A percentile compares a stretch with the other conserved stretches of the same genome.
These are phyloP conservation scores for Dryadomyces quercivorus DNA, from an alignment of 2,329 filamentous ascomycete species.

Conservation along the genomic window DNA sequence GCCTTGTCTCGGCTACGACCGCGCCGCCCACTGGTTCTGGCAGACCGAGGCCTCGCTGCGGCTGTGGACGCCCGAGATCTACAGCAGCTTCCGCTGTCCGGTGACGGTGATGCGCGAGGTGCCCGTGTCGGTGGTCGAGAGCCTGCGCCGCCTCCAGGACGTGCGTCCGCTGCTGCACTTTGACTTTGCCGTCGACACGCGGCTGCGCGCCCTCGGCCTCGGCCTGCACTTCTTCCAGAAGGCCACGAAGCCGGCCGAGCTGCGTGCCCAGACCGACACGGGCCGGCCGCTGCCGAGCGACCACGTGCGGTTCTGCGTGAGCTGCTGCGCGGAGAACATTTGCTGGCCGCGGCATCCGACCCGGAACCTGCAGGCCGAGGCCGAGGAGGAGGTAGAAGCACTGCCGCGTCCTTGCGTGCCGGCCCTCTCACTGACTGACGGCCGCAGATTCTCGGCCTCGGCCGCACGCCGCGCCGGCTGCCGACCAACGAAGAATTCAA, in stretches of 20 bases:
- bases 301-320: slow-evolving; percentile 11
- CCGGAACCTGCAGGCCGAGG: slow-evolving; percentile 14
- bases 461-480: neutral
- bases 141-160: slow-evolving; percentile 5
- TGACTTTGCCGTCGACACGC: slow-evolving; percentile 15
- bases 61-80: slow-evolving; percentile 17
- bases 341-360: slow-evolving; percentile 15
- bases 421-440: neutral
- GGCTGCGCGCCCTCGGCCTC: slow-evolving; percentile 13
- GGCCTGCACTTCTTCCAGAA: slow-evolving; percentile 10
- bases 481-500: slow-evolving; percentile 2
- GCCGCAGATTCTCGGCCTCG: neutral
- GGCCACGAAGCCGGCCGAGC: slow-evolving; percentile 12
- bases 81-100: slow-evolving; percentile 13
- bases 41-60: slow-evolving; percentile 15
- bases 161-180: slow-evolving; percentile 13
- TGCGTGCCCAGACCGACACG: slow-evolving; percentile 12
- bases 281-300: slow-evolving; percentile 12
- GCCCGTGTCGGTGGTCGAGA: slow-evolving; percentile 11
- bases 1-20: slow-evolving; percentile 9
- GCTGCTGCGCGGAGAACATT: slow-evolving; percentile 13
- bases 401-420: too few relatives aligned
- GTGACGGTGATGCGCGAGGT: slow-evolving; percentile 15
- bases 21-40: slow-evolving; percentile 15
- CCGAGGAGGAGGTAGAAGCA: slow-evolving; percentile 6